These are phyloP conservation scores for Eimeria sp. DNA, from an alignment of 169 alveolate genomes.

Conservation along the genomic window DNA sequence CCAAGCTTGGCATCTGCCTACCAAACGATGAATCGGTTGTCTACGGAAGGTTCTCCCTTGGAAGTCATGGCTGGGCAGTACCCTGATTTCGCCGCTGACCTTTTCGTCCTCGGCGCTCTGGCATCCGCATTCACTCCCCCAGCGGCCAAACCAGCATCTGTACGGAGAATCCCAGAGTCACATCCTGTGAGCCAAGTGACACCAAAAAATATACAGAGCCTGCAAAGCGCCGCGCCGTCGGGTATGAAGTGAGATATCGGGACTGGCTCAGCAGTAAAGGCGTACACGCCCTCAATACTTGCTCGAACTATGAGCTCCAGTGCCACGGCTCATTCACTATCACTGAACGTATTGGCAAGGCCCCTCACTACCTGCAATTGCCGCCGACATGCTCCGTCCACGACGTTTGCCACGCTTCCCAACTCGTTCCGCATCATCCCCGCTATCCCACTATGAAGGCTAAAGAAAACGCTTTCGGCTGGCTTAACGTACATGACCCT, in stretches of 20 bases:
- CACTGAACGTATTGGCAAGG: background rate
- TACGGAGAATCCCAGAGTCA: too few species aligned
- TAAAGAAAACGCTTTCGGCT: background rate
- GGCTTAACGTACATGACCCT: background rate
- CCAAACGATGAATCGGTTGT: too few species aligned
- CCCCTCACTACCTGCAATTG: conserved; percentile 93
- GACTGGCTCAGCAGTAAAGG: background rate
- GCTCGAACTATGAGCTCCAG: background rate
- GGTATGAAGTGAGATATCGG: background rate
- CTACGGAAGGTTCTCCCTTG: too few species aligned
- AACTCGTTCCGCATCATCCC: background rate
- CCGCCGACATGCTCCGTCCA: background rate
- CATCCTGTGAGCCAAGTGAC: too few species aligned
- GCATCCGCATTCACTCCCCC: too few species aligned
- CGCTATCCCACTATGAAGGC: background rate
- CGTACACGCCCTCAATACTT: background rate
- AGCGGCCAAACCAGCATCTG: too few species aligned
- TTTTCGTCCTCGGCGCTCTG: too few species aligned
- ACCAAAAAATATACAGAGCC: too few species aligned
- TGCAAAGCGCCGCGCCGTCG: background rate
- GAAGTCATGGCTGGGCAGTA: too few species aligned
- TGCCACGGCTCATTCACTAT: background rate
- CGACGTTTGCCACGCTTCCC: background rate
- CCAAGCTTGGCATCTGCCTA: too few species aligned
- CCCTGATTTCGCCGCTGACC: too few species aligned